Base-by-base conservation (phyloP, 2,329 filamentous ascomycete species). In the Ambrosiella xylebori region DNA sequence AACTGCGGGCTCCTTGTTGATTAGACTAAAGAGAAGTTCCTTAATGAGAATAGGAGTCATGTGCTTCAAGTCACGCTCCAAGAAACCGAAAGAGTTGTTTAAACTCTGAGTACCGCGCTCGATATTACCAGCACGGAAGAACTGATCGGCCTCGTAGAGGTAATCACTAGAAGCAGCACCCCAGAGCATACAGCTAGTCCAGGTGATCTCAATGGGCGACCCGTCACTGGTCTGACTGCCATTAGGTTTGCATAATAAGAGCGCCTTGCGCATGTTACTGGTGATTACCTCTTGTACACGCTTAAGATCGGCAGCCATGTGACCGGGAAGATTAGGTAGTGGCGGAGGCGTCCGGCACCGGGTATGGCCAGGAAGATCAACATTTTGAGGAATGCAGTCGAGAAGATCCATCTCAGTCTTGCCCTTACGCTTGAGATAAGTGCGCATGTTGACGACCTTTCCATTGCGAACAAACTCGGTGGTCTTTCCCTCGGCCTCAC, bases 381-480 rank as follows among this genome's bases (percentile, higher is more conserved):
- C 68, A 12, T 71, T 67, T 45, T 70, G 64, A 60, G 73, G 71
- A 56, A 74, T 73, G 15, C 8, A 39, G 62, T 74, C 73, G 51
- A 74, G 68, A 62, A 77, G 69, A 59, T 77, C 75, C 63, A 76
- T 76, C 63, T 76, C 74, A 9, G 75, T 76, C 27, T 77, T 74
- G 38, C 75, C 75, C 62, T 77, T 77, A 56, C 75, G 69, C 64
- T 76, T 76, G 19, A 77, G 66, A 62, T 77, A 77, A 11, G 74
- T 76, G 52, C 74, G 73, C 56, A 77, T 66, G 57, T 76, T 75
- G 55, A 77, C 73, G 19, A 76, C 73, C 59, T 73, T 72, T 36
- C 75, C 74, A 63, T 77, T 77, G 52, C 75, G 73, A 45, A 75
- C 73, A 61, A 77, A 77, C 55, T 76, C 72, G 0, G 75, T 76